These are phyloP conservation scores for Ambrosia artemisiifolia DNA, from an alignment of 129 eudicot genomes.

Conservation along the genomic window DNA sequence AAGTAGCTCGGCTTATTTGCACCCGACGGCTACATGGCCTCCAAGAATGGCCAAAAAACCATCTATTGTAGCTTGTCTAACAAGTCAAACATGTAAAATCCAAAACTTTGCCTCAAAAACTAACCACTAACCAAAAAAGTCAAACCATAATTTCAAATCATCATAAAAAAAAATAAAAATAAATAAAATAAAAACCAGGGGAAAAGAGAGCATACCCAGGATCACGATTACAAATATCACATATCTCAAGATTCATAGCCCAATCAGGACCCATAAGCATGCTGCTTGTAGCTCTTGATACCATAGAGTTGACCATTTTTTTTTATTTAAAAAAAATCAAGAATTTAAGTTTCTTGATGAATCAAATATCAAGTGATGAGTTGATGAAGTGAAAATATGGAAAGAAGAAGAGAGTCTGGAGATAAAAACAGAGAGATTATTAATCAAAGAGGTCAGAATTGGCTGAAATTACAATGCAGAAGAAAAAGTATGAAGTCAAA, in stretches of 20 bases:
- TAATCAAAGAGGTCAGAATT: conserved; percentile 24
- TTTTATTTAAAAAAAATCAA: not conserved
- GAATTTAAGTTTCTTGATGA: not conserved
- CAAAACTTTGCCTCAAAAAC: not conserved
- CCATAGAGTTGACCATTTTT: conserved; percentile 77
- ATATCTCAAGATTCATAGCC: conserved; percentile 57
- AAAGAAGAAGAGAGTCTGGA: not conserved
- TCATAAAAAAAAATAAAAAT: not conserved
- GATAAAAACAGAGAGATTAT: conserved; percentile 12
- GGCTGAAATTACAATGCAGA: conserved; percentile 18
- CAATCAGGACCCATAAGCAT: conserved; percentile 59
- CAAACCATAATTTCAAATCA: conserved; percentile 15
- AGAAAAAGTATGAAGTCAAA: conserved; percentile 27
- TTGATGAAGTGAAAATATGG: not conserved
- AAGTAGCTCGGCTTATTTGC: too few species aligned
- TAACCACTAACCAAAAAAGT: not conserved
- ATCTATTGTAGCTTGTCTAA: not conserved
- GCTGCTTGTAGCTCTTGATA: conserved; percentile 60
- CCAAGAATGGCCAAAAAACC: too few species aligned
- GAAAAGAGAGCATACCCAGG: conserved; percentile 33
- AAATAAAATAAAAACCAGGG: not conserved
- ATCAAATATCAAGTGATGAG: not conserved
- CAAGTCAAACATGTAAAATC: not conserved
- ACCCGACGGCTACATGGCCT: too few species aligned
- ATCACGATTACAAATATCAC: conserved; percentile 51